Conservation (phyloP, 306 rosid species). For the Prunus mume region DNA sequence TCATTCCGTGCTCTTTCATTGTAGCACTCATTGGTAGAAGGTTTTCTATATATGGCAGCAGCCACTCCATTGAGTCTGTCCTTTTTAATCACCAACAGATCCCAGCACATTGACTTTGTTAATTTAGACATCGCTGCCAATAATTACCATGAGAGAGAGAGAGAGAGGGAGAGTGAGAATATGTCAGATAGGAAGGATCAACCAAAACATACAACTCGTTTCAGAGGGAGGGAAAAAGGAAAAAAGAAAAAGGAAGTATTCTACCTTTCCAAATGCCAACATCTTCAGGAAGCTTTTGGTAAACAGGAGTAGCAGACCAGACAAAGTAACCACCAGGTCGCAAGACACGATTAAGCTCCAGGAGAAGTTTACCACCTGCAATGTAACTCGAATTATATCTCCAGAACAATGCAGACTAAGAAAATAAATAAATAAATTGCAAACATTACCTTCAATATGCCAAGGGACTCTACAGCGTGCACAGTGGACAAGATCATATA, state of each 20-base stretch:
- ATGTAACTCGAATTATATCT: conserved; percentile 17
- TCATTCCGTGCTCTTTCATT: conserved; percentile 40
- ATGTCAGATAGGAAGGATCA: conserved; percentile 12
- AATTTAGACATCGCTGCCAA: conserved; percentile 63
- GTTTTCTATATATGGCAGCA: conserved; percentile 78
- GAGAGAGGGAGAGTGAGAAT: neutral
- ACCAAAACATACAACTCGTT: conserved; percentile 11
- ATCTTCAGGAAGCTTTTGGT: conserved; percentile 69
- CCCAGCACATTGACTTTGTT: conserved; percentile 87
- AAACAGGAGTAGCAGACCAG: conserved; percentile 95
- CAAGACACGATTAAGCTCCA: conserved; percentile 79
- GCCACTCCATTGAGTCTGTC: conserved; percentile 70
- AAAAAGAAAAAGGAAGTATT: neutral
- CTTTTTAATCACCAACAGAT: conserved; percentile 51
- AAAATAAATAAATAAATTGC: neutral
- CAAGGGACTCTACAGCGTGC: conserved; percentile 98
- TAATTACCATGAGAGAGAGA: conserved; percentile 11
- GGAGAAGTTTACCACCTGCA: conserved; percentile 77
- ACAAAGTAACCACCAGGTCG: conserved; percentile 94
- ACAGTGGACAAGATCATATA: conserved; percentile 83
- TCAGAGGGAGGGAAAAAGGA: neutral
- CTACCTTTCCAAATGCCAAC: conserved; percentile 79
- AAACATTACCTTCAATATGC: conserved; percentile 72
- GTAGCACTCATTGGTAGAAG: conserved; percentile 76
- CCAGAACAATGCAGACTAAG: conserved; percentile 4